These are phyloP conservation scores for Panaeolus papilionaceus DNA, from an alignment of 768 basidiomycete species.

Conservation along the genomic window DNA sequence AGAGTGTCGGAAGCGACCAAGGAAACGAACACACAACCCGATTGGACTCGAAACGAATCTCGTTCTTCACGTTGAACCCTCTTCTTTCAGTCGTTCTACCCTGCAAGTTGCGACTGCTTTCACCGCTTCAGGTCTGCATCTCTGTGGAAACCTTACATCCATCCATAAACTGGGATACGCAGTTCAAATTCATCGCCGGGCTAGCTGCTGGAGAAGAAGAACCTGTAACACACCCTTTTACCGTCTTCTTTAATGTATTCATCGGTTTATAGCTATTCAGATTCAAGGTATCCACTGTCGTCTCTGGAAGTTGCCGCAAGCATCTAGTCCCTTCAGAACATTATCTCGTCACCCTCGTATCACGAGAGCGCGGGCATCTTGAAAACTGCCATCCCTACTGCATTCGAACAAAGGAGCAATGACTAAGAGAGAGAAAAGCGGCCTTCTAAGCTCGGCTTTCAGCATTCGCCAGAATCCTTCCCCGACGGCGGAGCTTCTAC, in stretches of 20 bases:
- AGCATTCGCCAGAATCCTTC: not conserved
- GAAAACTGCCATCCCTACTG: not conserved
- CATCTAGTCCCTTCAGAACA: not conserved
- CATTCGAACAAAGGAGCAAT: not conserved
- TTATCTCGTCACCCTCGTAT: not conserved
- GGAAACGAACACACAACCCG: conserved; percentile 2
- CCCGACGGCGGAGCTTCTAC: not conserved
- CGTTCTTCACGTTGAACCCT: not conserved
- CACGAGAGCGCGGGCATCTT: not conserved
- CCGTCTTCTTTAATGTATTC: not conserved
- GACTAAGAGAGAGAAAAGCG: not conserved
- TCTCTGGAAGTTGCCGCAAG: not conserved
- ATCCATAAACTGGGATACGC: not conserved
- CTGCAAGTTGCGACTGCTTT: not conserved
- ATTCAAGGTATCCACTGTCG: not conserved
- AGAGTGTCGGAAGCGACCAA: conserved; percentile 2
- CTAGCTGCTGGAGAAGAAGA: not conserved
- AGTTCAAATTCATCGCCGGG: not conserved
- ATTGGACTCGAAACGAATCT: not conserved
- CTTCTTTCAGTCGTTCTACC: not conserved
- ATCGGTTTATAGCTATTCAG: not conserved
- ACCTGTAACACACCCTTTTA: not conserved
- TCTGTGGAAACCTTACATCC: not conserved
- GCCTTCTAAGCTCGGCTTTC: not conserved
- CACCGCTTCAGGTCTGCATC: conserved; percentile 2